A percentile compares a stretch with the other conserved stretches of the same genome.
phyloP scores from a whole-genome alignment of 2,329 filamentous ascomycete genomes.

The Cryoendolithus antarcticus region DNA sequence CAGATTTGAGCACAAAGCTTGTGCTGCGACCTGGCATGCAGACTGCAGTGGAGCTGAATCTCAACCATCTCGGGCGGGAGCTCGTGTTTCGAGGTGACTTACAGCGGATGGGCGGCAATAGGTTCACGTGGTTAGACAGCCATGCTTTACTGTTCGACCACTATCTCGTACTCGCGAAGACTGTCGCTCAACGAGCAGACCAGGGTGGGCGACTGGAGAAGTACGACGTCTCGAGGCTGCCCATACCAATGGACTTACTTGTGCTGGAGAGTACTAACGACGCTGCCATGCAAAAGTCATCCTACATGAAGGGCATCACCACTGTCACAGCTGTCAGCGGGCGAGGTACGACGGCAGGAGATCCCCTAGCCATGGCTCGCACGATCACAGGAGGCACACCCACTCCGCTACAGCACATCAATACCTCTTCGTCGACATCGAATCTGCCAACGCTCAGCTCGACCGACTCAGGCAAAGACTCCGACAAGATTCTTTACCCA shows the following conservation, averaged over 20 bases:
- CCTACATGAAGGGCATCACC: slow-evolving; percentile 57
- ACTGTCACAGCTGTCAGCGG: slow-evolving; percentile 48
- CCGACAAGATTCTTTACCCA: slow-evolving; percentile 72
- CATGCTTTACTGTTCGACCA: slow-evolving; percentile 92
- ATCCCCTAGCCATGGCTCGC: slow-evolving; percentile 34
- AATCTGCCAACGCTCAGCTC: slow-evolving; percentile 36
- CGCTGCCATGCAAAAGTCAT: slow-evolving; percentile 71
- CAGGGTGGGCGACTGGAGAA: slow-evolving; percentile 61
- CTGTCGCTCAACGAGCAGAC: slow-evolving; percentile 53
- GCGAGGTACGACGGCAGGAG: slow-evolving; percentile 12
- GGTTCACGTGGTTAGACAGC: slow-evolving; percentile 87
- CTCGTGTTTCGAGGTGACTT: slow-evolving; percentile 82
- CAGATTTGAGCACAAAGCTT: slow-evolving; percentile 71
- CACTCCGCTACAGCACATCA: slow-evolving; percentile 36
- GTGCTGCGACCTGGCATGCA: slow-evolving; percentile 80
- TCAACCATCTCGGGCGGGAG: slow-evolving; percentile 87
- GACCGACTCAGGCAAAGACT: slow-evolving; percentile 51
- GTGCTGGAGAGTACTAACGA: slow-evolving; percentile 88
- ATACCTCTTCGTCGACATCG: slow-evolving; percentile 50
- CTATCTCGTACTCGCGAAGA: slow-evolving; percentile 84
- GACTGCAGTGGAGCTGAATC: slow-evolving; percentile 65
- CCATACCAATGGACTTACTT: slow-evolving; percentile 91
- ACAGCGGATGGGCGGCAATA: slow-evolving; percentile 74
- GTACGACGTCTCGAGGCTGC: slow-evolving; percentile 90
- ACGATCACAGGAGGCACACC: slow-evolving; percentile 34